phyloP scores from a whole-genome alignment of 768 basidiomycete genomes.

The Tulasnella sp. region DNA sequence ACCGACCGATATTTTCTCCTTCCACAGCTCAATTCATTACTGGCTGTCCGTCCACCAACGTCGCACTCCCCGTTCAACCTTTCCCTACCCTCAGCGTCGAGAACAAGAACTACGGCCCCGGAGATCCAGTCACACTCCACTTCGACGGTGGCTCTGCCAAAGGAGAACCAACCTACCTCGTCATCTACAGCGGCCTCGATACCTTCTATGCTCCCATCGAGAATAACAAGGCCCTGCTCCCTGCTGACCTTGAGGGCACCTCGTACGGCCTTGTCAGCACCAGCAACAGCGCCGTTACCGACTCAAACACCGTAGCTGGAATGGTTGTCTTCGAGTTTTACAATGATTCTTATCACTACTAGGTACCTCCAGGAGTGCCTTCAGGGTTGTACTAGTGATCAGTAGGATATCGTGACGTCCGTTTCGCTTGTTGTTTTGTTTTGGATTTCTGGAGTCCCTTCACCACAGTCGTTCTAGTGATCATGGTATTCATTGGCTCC shows the following conservation, averaged over 20 bases:
- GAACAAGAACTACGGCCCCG: not conserved
- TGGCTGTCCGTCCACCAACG: constrained; percentile 42
- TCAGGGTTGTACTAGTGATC: too few species aligned
- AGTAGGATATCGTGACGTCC: too few species aligned
- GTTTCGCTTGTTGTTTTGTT: too few species aligned
- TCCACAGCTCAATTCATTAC: not conserved
- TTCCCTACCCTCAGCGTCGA: constrained; percentile 25
- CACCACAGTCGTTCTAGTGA: too few species aligned
- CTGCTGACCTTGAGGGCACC: constrained; percentile 35
- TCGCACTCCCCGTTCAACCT: constrained; percentile 36
- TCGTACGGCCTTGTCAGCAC: constrained; percentile 42
- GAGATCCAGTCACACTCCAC: too few species aligned
- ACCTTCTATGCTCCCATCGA: constrained; percentile 33
- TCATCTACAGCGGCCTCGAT: constrained; percentile 1
- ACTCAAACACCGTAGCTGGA: constrained; percentile 45
- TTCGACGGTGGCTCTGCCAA: too few species aligned
- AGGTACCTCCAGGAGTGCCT: too few species aligned
- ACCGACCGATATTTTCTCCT: not conserved
- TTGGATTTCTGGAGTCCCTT: too few species aligned
- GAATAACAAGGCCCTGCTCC: constrained; percentile 31
- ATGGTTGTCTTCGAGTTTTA: constrained; percentile 36
- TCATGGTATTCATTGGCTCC: too few species aligned
- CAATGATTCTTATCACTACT: too few species aligned
- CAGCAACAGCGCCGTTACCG: constrained; percentile 30
- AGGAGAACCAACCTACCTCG: not conserved